Percentiles rank a stretch among this genome's conserved stretches.
Evolutionary conservation across 768 basidiomycete genomes (phyloP).

Genomic region (Dioszegia hungarica): DNA sequence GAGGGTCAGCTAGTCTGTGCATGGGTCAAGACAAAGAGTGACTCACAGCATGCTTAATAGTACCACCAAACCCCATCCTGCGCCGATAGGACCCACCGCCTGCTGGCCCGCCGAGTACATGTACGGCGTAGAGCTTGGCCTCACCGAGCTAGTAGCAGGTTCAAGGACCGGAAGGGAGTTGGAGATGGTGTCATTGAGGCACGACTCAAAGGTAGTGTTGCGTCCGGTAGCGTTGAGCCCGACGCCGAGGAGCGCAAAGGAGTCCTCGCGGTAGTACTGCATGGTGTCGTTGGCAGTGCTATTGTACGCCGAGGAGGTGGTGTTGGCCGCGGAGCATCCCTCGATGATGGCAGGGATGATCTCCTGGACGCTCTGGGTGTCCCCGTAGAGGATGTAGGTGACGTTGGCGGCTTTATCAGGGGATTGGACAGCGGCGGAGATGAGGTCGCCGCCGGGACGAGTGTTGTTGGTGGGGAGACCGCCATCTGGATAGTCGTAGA

Average conservation of each 20-base stretch:
- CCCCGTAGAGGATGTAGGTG: slow-evolving; percentile 2
- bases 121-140: no score
- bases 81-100: no score
- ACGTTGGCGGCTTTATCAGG: neutral
- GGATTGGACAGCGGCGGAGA: neutral
- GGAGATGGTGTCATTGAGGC: neutral
- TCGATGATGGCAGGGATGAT: neutral
- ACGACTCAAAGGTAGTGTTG: neutral
- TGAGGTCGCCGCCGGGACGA: slow-evolving; percentile 1
- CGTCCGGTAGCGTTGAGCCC: neutral
- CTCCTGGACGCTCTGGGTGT: slow-evolving; percentile 1
- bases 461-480: neutral
- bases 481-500: neutral
- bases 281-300: neutral
- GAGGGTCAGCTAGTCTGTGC: no score
- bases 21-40: no score
- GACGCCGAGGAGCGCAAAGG: neutral
- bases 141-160: no score
- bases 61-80: no score
- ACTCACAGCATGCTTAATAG: no score
- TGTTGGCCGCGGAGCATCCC: neutral
- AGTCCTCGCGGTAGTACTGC: slow-evolving; percentile 1
- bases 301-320: neutral
- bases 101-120: no score
- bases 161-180: neutral